A percentile compares a stretch with the other conserved stretches of the same genome.
Conservation (phyloP, 176 grass and related monocot species). For the Themeda triandra region DNA sequence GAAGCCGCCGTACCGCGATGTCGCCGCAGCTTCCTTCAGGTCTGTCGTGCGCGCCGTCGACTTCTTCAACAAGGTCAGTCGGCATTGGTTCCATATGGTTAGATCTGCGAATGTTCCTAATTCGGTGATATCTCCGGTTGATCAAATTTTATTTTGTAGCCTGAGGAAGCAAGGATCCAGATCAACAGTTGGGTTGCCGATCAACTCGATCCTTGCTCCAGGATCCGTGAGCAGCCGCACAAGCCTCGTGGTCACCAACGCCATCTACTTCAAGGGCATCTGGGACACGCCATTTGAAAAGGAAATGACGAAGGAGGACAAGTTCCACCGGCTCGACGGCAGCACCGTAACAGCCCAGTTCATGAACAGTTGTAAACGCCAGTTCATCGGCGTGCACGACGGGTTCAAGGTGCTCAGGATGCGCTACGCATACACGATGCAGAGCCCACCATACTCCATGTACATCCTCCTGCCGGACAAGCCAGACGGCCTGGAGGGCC, state of each 20-base stretch:
- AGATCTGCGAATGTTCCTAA: no score
- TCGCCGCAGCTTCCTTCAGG: no score
- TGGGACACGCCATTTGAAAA: not conserved
- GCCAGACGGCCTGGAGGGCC: no score
- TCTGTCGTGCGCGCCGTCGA: no score
- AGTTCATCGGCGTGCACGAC: not conserved
- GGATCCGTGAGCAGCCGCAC: not conserved
- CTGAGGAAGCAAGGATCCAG: not conserved
- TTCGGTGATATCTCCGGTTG: no score
- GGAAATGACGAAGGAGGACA: not conserved
- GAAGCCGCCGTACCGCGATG: no score
- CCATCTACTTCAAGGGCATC: not conserved
- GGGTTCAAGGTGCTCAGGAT: no score
- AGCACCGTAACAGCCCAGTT: not conserved
- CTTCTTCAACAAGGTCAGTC: no score
- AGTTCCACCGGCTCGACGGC: not conserved
- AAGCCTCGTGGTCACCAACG: not conserved
- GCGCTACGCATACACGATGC: no score
- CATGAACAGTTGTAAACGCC: not conserved
- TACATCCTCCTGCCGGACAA: no score
- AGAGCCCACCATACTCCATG: no score
- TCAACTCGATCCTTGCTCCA: not conserved
- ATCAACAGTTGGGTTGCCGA: not conserved
- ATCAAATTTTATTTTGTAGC: not conserved
- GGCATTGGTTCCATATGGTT: no score